Conservation (phyloP, 257 asterid genomes). For the Solanum gracilifrons region DNA sequence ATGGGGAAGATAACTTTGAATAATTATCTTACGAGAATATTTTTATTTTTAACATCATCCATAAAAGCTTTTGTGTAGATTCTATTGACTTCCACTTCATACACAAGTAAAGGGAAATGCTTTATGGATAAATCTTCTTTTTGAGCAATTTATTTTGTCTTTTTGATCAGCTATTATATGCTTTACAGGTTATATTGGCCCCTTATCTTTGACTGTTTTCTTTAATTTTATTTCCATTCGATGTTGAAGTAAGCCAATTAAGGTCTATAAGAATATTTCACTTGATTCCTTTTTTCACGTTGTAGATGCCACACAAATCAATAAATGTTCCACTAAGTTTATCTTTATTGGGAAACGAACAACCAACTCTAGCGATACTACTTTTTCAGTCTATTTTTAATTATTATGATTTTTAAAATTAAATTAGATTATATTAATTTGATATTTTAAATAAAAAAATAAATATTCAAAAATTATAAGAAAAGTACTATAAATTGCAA, state of each 20-base stretch:
- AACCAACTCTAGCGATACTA: not conserved
- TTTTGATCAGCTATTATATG: not conserved
- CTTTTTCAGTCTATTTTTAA: rapidly evolving
- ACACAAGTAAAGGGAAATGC: not conserved
- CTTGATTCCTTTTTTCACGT: not conserved
- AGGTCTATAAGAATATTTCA: not conserved
- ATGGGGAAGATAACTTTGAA: not conserved
- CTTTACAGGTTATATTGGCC: not conserved
- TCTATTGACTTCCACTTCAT: not conserved
- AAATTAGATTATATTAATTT: no score
- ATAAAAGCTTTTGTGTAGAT: not conserved
- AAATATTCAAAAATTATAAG: no score
- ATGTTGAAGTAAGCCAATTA: not conserved
- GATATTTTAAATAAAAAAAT: no score
- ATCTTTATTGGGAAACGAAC: not conserved
- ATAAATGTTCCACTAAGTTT: not conserved
- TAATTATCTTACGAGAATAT: not conserved
- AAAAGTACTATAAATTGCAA: no score
- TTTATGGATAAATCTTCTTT: not conserved
- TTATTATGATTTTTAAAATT: no score
- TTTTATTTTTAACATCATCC: not conserved
- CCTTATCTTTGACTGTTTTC: not conserved
- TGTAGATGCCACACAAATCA: not conserved
- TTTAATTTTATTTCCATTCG: not conserved
- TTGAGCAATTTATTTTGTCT: not conserved